phyloP scores from a whole-genome alignment of 169 alveolate species.

The Plasmodium gonderi region DNA sequence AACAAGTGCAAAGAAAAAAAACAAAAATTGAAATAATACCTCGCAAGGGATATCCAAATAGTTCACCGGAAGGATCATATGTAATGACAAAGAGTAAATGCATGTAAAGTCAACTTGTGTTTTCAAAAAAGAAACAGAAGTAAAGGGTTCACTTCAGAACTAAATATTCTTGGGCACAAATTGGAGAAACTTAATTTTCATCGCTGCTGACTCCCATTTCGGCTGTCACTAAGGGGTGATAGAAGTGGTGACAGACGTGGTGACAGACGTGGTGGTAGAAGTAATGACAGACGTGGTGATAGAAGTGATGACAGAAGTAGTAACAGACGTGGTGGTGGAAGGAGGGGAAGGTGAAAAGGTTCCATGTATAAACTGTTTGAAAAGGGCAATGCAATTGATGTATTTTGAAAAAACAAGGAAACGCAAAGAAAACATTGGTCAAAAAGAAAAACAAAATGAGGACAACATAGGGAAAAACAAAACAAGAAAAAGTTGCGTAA shows the following conservation, averaged over 20 bases:
- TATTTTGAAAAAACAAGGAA: too few relatives aligned
- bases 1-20: too few relatives aligned
- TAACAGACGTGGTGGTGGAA: neutral
- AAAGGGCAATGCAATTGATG: neutral
- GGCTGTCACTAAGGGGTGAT: slow-evolving; percentile 28
- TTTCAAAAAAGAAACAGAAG: neutral
- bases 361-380: neutral
- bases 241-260: neutral
- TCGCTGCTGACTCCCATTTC: slow-evolving; percentile 71
- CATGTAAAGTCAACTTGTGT: too few relatives aligned
- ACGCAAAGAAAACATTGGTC: too few relatives aligned
- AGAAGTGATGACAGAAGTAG: neutral
- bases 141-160: too few relatives aligned
- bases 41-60: too few relatives aligned
- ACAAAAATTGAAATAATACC: too few relatives aligned
- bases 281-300: neutral
- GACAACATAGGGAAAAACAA: too few relatives aligned
- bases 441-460: too few relatives aligned
- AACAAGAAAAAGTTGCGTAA: neutral
- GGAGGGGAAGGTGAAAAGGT: neutral
- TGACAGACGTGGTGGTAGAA: neutral
- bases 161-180: neutral
- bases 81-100: too few relatives aligned
- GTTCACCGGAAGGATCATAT: too few relatives aligned
- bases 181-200: slow-evolving; percentile 19